Evolutionary conservation across 352 stramenopile genomes (phyloP), one percentile per base, ranked within the genome.

Genomic region (Phytophthora melonis): DNA sequence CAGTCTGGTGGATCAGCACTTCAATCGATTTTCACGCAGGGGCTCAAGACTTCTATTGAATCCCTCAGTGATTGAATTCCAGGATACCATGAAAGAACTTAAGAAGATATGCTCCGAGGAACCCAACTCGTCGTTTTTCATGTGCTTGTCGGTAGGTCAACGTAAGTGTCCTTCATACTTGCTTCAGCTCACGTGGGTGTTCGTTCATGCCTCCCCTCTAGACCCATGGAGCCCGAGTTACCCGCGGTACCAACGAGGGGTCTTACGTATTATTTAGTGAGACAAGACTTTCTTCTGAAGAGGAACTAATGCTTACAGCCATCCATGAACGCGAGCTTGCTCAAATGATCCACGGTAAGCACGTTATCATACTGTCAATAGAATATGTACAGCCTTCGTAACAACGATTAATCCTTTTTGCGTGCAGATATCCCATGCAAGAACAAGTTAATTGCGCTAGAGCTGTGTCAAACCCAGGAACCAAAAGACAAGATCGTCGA

Each of bases 51-150:
- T 95, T 34, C 68, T 95, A 8, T 41, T 95, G 23, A 95, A 95
- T 66, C 89, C 89, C n/a, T 94, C 89, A 2, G 72, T 93, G 7
- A 90, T 95, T 65, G 86, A 95, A 45, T 94, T 95, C 30, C 86
- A 93, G 68, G 83, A 92, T 52, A 86, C 83, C 9, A 88, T 93
- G 80, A 83, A 83, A 50, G 89, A 95, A 18, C 56, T 95, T 1
- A 72, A 78, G 14, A 50, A 59, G 13, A 71, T 92, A 36, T 83
- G 75, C 14, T 60, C 73, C 0, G 66, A 74, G 50, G 75, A 77
- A 47, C 57, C 49, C 13, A 66, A 92, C 19, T 82, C 83, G 3
- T 78, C 84, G 2, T 90, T 93, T 66, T 90, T 93, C 67, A 67
- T 94, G 61, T 89, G 75, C 27, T 52, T 95, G 4, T 81, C 82